Conservation (phyloP, 768 basidiomycete genomes). For the Hortiboletus campestris region DNA sequence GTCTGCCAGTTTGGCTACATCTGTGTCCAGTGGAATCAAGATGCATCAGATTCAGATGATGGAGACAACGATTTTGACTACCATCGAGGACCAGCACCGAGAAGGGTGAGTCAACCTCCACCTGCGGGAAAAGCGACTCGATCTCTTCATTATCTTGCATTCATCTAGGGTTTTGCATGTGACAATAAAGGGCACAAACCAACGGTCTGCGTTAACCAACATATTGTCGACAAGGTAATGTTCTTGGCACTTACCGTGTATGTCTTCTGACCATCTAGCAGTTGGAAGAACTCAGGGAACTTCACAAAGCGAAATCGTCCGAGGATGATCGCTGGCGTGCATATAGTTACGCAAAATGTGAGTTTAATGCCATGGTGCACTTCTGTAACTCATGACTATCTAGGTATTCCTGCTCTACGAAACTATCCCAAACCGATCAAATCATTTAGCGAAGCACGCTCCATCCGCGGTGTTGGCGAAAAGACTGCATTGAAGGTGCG, state of each 20-base stretch:
- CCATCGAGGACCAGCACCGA: constrained; percentile 20
- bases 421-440: constrained; percentile 57
- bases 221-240: constrained; percentile 68
- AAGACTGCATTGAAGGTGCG: constrained; percentile 75
- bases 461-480: constrained; percentile 61
- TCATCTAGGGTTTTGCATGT: constrained; percentile 60
- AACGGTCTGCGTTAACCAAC: constrained; percentile 57
- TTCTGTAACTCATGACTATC: constrained; percentile 5
- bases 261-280: constrained; percentile 25
- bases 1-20: not conserved
- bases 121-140: not conserved
- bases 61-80: constrained; percentile 23
- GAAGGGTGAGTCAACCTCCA: constrained; percentile 27
- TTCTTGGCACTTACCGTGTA: not conserved
- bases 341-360: constrained; percentile 65
- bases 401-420: constrained; percentile 60
- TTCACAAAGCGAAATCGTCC: constrained; percentile 60
- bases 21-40: constrained; percentile 31
- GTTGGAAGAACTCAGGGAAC: constrained; percentile 63
- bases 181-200: constrained; percentile 45
- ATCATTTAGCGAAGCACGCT: constrained; percentile 55
- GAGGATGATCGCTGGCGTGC: constrained; percentile 70
- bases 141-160: not conserved
- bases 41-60: constrained; percentile 37
- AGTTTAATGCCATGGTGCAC: constrained; percentile 5